Conservation (phyloP, 2,329 filamentous ascomycete genomes). For the Acarospora socialis region DNA sequence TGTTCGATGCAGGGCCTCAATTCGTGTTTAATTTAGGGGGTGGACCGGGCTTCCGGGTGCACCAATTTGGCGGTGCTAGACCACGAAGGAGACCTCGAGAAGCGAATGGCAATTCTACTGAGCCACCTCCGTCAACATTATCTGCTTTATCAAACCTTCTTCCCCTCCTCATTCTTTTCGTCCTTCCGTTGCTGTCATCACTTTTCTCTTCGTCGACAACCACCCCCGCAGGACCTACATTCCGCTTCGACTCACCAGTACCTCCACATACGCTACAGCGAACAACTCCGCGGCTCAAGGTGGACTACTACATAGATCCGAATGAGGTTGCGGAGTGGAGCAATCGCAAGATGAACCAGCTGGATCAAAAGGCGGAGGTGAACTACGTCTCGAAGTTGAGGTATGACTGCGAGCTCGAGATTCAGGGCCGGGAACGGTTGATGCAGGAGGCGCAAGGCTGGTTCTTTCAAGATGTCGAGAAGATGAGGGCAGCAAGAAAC, state of each 20-base stretch:
- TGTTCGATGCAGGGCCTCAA: conserved; percentile 65
- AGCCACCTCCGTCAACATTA: conserved; percentile 36
- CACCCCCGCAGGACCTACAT: conserved; percentile 46
- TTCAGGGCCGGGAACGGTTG: conserved; percentile 48
- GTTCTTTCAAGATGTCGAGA: conserved; percentile 69
- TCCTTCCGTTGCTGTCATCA: conserved; percentile 70
- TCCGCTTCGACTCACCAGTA: conserved; percentile 59
- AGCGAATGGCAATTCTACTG: conserved; percentile 38
- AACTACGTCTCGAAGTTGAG: conserved; percentile 55
- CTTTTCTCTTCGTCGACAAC: conserved; percentile 49
- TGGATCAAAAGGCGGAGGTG: conserved; percentile 67
- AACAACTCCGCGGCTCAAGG: conserved; percentile 52
- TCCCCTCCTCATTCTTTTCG: conserved; percentile 76
- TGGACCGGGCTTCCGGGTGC: conserved; percentile 79
- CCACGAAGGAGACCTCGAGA: conserved; percentile 64
- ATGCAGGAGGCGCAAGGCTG: conserved; percentile 71
- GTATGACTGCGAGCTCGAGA: conserved; percentile 61
- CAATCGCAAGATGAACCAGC: conserved; percentile 51
- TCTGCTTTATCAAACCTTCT: conserved; percentile 58
- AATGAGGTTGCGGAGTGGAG: conserved; percentile 58
- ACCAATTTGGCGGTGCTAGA: conserved; percentile 76
- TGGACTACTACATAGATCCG: conserved; percentile 79
- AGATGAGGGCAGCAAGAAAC: conserved; percentile 55
- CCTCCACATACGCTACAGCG: conserved; percentile 63
- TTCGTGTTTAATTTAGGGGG: conserved; percentile 95